Base-by-base conservation (phyloP, 1,284 basidiomycete species). In the Acaromyces ingoldii region DNA sequence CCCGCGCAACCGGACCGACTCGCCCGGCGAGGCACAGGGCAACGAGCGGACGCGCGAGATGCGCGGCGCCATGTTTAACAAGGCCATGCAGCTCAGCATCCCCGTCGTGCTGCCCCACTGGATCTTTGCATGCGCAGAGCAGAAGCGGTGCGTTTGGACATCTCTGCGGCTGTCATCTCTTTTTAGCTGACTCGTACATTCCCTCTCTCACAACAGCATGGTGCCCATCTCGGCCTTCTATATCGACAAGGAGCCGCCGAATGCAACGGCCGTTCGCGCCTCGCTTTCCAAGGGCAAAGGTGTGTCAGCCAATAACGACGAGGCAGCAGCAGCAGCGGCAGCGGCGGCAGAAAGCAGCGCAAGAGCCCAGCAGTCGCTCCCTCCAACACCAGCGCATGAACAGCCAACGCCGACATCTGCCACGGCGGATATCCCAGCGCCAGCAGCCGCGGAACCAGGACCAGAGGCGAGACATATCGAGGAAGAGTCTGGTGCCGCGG, bases 81-180 rank as follows among this genome's bases (percentile, higher is more conserved):
- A 74, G 40, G 72, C 72, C 21, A 60, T 65, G 59, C 66, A 71
- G 52, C 52, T 75, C 48, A 74, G 66, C 53, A 67, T 75, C 24
- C 72, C 72, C 7, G 65, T 72, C 21, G 70, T 75, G 33, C 55
- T 67, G 60, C 72, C 72, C 13, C 68, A 74, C 51, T 75, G 72
- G 72, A 60, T 74, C 51, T 67, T 72, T 56, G 72, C 72, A 11
- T 75, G 72, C 49, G 49, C 60, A 29, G 63, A 67, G 31, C 59
- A 68, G 51, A 63, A 68, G 28, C 63, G 63, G 67, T 66, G 53
- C 41, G 63, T 65, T 24, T 9, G 4, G 17, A 7, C 5, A 6
- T 9, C 6, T 15, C 19, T 10, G 2, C 4, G 13, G 33, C 30
- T 19, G n/a, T 11, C 3, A 49, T 22, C 21, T 13, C 6, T 22